A percentile compares a stretch with the other conserved stretches of the same genome.
Conservation (phyloP, 257 asterid species). For the Solanum etuberosum region DNA sequence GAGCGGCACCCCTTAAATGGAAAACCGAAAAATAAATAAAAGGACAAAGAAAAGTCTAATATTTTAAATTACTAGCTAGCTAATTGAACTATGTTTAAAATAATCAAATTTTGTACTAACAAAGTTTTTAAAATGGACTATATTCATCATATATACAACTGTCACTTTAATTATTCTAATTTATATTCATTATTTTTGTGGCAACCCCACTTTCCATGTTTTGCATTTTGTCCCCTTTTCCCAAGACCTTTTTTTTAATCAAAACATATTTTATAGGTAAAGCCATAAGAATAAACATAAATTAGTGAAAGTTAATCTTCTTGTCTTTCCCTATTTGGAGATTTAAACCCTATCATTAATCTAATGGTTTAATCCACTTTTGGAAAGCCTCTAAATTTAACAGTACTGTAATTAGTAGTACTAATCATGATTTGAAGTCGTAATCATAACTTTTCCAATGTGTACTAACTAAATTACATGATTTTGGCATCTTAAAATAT, state of each 20-base stretch:
- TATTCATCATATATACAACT: background rate
- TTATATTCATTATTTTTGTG: background rate
- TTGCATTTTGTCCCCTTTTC: background rate
- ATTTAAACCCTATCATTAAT: background rate
- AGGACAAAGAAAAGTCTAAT: background rate
- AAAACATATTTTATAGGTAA: background rate
- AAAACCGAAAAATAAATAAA: no score
- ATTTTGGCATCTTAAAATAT: background rate
- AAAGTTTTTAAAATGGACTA: background rate
- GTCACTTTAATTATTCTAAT: background rate
- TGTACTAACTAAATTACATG: background rate
- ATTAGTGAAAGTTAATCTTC: background rate
- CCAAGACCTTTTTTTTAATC: background rate
- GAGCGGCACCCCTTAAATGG: background rate
- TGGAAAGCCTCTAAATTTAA: conserved; percentile 8
- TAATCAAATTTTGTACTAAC: background rate
- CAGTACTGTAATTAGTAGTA: background rate
- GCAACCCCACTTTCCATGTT: background rate
- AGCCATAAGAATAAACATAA: background rate
- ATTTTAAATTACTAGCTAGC: background rate
- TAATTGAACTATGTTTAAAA: background rate
- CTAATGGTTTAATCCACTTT: background rate
- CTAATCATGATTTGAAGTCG: background rate
- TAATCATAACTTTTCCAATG: background rate
- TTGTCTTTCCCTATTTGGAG: conserved; percentile 19